Conservation (phyloP, 2,329 filamentous ascomycete species). For the Chaetomiaceae sp. region DNA sequence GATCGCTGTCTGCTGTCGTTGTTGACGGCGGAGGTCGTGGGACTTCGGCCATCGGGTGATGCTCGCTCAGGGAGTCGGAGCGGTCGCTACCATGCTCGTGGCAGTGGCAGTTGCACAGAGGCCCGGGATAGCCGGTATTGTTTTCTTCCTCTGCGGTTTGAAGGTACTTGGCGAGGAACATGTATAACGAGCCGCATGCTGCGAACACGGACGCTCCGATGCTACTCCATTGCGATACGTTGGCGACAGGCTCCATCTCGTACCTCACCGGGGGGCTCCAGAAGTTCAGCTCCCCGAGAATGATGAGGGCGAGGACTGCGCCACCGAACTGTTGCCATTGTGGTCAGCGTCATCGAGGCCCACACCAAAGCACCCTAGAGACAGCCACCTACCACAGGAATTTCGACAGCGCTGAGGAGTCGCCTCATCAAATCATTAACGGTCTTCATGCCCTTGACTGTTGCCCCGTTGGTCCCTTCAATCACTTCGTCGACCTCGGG, state of each 20-base stretch:
- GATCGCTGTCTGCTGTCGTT: neutral
- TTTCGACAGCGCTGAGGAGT: slow-evolving; percentile 51
- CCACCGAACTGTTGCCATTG: slow-evolving; percentile 41
- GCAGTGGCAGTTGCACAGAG: slow-evolving; percentile 24
- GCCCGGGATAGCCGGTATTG: slow-evolving; percentile 1
- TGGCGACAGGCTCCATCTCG: slow-evolving; percentile 58
- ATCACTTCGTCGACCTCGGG: slow-evolving; percentile 38
- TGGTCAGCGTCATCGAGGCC: neutral
- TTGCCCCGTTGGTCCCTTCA: slow-evolving; percentile 52
- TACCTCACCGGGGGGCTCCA: slow-evolving; percentile 52
- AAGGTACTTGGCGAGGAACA: slow-evolving; percentile 40
- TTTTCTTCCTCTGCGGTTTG: slow-evolving; percentile 17
- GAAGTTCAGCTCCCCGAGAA: slow-evolving; percentile 61
- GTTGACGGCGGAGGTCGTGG: neutral
- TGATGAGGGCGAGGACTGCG: slow-evolving; percentile 54
- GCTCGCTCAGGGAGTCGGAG: neutral
- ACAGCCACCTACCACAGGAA: slow-evolving; percentile 38
- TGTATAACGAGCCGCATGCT: slow-evolving; percentile 53
- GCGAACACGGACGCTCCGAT: slow-evolving; percentile 56
- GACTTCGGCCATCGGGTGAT: neutral
- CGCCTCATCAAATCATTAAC: slow-evolving; percentile 51
- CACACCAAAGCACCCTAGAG: too few relatives aligned
- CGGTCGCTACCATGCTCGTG: slow-evolving; percentile 8
- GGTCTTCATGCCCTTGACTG: slow-evolving; percentile 45
- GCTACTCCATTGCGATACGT: slow-evolving; percentile 58